phyloP scores from a whole-genome alignment of 1,139 yeast species.

The Hyphopichia wangnamkhiaoensis region DNA sequence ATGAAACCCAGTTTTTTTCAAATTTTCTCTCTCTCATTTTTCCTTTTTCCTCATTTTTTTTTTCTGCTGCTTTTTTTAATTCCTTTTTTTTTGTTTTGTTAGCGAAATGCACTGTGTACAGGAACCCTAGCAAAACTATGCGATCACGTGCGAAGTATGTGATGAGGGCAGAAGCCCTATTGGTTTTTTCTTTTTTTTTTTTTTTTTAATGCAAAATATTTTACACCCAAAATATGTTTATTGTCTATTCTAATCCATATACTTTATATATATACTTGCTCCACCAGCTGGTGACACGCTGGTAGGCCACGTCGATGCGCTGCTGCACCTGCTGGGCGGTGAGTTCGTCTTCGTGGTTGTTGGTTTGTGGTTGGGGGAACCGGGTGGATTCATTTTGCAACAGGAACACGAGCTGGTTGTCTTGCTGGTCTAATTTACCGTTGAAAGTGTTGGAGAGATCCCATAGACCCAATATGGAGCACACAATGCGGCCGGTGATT shows the following conservation, averaged over 20 bases:
- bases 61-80: background rate
- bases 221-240: background rate
- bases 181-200: background rate
- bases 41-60: background rate
- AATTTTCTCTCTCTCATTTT: background rate
- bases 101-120: background rate
- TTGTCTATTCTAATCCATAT: constrained; percentile 19
- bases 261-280: constrained; percentile 18
- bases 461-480: constrained; percentile 36
- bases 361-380: background rate
- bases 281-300: constrained; percentile 14
- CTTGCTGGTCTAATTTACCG: constrained; percentile 14
- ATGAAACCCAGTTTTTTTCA: background rate
- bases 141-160: background rate
- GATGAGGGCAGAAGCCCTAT: constrained; percentile 1
- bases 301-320: constrained; percentile 6
- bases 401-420: constrained; percentile 7
- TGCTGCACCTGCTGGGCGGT: background rate
- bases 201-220: background rate
- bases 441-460: constrained; percentile 26
- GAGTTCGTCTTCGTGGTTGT: background rate
- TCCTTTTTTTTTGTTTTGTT: background rate
- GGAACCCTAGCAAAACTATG: background rate
- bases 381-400: background rate
- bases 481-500: constrained; percentile 29